Percentiles rank a stretch among this genome's conserved stretches.
Conservation (phyloP, 345 rosid genomes). For the Durio zibethinus region DNA sequence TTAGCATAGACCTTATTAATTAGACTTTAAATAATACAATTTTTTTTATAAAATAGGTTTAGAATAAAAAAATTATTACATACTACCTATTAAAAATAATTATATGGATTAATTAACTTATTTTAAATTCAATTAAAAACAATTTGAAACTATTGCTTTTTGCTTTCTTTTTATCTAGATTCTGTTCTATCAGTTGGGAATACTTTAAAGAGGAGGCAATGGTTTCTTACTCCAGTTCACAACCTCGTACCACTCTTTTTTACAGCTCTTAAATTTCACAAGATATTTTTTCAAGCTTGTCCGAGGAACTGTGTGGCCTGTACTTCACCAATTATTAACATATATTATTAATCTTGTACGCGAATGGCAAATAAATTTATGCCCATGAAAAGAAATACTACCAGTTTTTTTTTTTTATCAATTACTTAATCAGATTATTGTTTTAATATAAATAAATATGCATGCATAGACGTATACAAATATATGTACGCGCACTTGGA, state of each 20-base stretch:
- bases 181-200: not conserved
- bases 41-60: too few species aligned
- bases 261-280: not conserved
- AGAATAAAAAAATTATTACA: too few species aligned
- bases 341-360: not conserved
- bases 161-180: not conserved
- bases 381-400: not conserved
- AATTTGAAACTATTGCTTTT: not conserved
- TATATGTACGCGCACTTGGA: too few species aligned
- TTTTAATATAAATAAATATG: too few species aligned
- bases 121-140: not conserved
- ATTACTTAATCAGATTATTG: too few species aligned
- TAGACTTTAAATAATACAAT: too few species aligned
- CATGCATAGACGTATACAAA: too few species aligned
- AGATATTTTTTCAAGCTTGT: not conserved
- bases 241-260: slow-evolving; percentile 17
- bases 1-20: not conserved
- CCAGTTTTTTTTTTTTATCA: not conserved
- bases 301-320: not conserved
- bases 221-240: not conserved
- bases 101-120: too few species aligned
- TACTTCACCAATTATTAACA: not conserved
- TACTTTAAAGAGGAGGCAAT: too few species aligned
- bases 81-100: too few species aligned
- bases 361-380: not conserved